Evolutionary conservation across 768 basidiomycete species (phyloP).

Genomic region (Gymnopilus dilepis): DNA sequence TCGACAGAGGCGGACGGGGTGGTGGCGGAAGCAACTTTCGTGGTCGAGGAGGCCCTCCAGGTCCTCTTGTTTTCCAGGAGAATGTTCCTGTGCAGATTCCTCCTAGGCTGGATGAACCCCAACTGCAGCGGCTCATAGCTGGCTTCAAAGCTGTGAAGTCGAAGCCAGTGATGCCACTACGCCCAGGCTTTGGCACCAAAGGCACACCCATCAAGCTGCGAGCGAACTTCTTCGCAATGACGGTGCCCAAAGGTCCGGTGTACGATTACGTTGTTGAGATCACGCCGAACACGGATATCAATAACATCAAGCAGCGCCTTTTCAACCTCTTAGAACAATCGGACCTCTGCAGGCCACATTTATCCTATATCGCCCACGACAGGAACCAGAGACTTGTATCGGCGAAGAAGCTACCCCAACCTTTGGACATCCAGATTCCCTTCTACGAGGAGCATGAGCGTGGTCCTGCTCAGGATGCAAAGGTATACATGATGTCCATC

Average conservation of each 20-base stretch:
- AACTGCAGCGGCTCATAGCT: conserved; percentile 43
- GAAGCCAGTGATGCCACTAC: conserved; percentile 47
- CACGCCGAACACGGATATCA: conserved; percentile 49
- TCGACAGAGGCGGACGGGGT: conserved; percentile 18
- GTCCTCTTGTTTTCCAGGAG: conserved; percentile 44
- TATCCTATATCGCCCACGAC: conserved; percentile 58
- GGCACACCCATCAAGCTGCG: conserved; percentile 56
- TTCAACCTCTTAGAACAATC: conserved; percentile 58
- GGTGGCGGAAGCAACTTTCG: conserved; percentile 30
- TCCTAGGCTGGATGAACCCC: conserved; percentile 37
- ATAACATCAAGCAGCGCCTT: conserved; percentile 52
- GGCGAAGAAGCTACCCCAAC: conserved; percentile 48
- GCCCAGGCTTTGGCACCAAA: conserved; percentile 61
- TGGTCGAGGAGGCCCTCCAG: conserved; percentile 30
- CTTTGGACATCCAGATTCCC: conserved; percentile 44
- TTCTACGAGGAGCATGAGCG: conserved; percentile 49
- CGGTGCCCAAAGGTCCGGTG: conserved; percentile 47
- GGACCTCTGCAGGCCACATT: conserved; percentile 38
- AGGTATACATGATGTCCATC: conserved; percentile 48
- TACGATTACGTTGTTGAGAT: conserved; percentile 65
- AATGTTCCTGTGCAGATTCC: conserved; percentile 40
- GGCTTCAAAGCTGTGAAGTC: conserved; percentile 40
- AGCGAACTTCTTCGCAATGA: conserved; percentile 67
- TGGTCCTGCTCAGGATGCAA: conserved; percentile 40
- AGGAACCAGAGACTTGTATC: conserved; percentile 51